Evolutionary conservation across 2,329 filamentous ascomycete genomes (phyloP), one percentile per base, ranked within the genome.

Genomic region (Botrytis medusae): DNA sequence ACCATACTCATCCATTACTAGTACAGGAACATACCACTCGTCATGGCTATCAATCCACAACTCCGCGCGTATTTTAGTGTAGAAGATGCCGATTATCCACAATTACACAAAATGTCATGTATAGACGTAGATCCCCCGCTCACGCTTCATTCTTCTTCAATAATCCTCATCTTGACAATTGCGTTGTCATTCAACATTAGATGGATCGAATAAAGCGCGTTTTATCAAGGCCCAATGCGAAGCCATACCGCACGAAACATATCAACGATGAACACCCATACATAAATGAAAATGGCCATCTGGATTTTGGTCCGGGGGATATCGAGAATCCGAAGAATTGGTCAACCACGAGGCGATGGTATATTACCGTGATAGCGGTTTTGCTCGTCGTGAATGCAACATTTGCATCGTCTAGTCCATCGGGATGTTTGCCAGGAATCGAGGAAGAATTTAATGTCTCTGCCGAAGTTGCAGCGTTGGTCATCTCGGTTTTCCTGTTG

Each of bases 401-500:
- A 1, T 79, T 85, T 46, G 83, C 82, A 40, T 84, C 83, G 0
- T 84, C 83, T 0, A 81, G 82, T 5, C 84, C 83, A 51, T 83
- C 83, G 1, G 83, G 83, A 62, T 81, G 82, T 62, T 75, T 84
- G 10, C 46, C 76, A 1, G 79, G 83, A 59, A 83, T 85, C 37
- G 74, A 80, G 72, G 54, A 73, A 34, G 72, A 79, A 20, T 85
- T 85, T 64, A 60, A 78, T 4, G 78, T 82, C 32, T 81, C 81
- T 18, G 78, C 77, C 2, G 83, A 84, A 76, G 80, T 83, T 4
- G 80, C 81, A 3, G 83, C 80, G 0, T 77, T 85, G 12, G 83
- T 84, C 46, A 81, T 85, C 22, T 84, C 84, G 7, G 79, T 85
- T 3, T 85, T 84, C 74, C 82, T 85, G 12, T 73, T 85, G 25